Conservation (phyloP, 352 stramenopile species). For the Phytophthora rubi region DNA sequence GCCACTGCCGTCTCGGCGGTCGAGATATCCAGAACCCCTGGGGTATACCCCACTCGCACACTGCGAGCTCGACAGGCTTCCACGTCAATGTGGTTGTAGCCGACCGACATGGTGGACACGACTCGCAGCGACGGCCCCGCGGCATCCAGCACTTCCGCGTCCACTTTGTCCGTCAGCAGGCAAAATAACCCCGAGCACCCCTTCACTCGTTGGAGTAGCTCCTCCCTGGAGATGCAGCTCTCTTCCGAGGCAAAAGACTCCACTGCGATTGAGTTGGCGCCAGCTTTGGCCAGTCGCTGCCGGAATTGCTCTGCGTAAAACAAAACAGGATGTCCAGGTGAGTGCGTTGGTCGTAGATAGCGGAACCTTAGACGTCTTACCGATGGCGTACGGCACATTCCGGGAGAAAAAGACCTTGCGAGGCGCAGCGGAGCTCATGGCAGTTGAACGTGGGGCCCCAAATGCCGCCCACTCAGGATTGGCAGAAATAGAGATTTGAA, state of each 20-base stretch:
- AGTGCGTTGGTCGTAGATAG: neutral
- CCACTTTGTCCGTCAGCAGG: slow-evolving; percentile 74
- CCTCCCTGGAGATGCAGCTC: slow-evolving; percentile 44
- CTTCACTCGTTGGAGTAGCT: slow-evolving; percentile 57
- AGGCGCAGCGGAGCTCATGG: slow-evolving; percentile 34
- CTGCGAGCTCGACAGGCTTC: slow-evolving; percentile 66
- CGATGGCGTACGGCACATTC: slow-evolving; percentile 69
- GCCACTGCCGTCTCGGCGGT: slow-evolving; percentile 80
- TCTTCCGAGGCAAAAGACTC: slow-evolving; percentile 38
- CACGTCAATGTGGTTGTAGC: slow-evolving; percentile 92
- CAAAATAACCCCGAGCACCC: slow-evolving; percentile 68
- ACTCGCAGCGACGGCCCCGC: slow-evolving; percentile 66
- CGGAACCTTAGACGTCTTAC: slow-evolving; percentile 30
- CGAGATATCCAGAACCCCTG: slow-evolving; percentile 84
- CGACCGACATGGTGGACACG: slow-evolving; percentile 90
- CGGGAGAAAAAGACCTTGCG: slow-evolving; percentile 76
- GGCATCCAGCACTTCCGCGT: slow-evolving; percentile 65
- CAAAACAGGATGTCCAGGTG: neutral
- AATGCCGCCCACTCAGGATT: slow-evolving; percentile 28
- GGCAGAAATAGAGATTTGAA: slow-evolving; percentile 25
- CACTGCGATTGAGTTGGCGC: slow-evolving; percentile 31
- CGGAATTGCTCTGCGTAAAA: slow-evolving; percentile 39
- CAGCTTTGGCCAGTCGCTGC: slow-evolving; percentile 27
- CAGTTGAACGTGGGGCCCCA: slow-evolving; percentile 8
- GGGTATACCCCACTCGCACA: slow-evolving; percentile 86